Percentiles rank a stretch among this genome's conserved stretches.
Evolutionary conservation across 495 filamentous ascomycete species (phyloP).

Genomic region (Cryomyces minteri): DNA sequence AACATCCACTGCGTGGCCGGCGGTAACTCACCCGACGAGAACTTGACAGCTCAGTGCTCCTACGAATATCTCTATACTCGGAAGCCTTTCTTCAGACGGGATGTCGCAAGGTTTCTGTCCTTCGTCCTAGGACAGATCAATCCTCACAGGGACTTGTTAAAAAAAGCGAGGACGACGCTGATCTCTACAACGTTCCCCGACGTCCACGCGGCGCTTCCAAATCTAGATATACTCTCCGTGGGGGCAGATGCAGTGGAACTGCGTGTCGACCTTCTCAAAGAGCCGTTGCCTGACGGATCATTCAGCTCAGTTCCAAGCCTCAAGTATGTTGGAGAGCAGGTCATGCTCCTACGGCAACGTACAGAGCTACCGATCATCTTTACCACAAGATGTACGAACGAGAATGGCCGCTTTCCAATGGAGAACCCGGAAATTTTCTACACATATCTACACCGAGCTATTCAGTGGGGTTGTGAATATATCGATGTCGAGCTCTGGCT

Average conservation of each 20-base stretch:
- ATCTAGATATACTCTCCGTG: conserved; percentile 69
- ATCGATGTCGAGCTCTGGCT: conserved; percentile 78
- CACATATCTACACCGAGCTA: conserved; percentile 56
- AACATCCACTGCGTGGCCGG: conserved; percentile 57
- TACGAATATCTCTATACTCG: conserved; percentile 72
- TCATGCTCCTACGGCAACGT: conserved; percentile 64
- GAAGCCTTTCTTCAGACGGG: conserved; percentile 50
- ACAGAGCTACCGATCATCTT: conserved; percentile 78
- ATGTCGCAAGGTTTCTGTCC: conserved; percentile 57
- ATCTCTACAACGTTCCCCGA: conserved; percentile 79
- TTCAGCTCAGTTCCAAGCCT: conserved; percentile 49
- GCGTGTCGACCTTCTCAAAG: conserved; percentile 62
- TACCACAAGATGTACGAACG: conserved; percentile 59
- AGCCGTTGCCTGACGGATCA: conserved; percentile 38
- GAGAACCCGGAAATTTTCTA: conserved; percentile 56
- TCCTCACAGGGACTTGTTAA: conserved; percentile 54
- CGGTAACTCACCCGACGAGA: conserved; percentile 45
- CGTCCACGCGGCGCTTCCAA: conserved; percentile 64
- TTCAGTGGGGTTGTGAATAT: conserved; percentile 77
- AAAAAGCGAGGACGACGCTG: conserved; percentile 58
- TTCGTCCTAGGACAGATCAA: conserved; percentile 58
- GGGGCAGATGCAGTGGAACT: conserved; percentile 72
- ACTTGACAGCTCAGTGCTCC: conserved; percentile 45
- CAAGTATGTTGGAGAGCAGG: conserved; percentile 71
- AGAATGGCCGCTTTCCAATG: conserved; percentile 73